A percentile compares a stretch with the other conserved stretches of the same genome.
Evolutionary conservation across 352 stramenopile genomes (phyloP).

Genomic region (Phytophthora ramorum): DNA sequence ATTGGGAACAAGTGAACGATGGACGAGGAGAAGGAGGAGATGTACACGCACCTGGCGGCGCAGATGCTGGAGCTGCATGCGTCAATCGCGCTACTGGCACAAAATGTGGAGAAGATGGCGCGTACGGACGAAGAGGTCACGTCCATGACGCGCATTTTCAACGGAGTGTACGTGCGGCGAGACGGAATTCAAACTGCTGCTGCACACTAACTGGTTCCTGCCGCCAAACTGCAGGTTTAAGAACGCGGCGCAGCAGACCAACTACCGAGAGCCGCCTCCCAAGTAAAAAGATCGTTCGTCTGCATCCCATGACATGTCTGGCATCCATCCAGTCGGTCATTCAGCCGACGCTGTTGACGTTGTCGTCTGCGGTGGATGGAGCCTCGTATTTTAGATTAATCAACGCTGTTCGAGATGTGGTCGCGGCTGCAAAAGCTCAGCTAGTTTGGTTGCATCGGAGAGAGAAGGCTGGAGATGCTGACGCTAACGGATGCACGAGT

Average conservation of each 20-base stretch:
- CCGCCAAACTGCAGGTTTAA: constrained; percentile 44
- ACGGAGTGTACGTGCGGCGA: constrained; percentile 60
- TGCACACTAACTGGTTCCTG: constrained; percentile 13
- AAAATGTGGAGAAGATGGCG: constrained; percentile 83
- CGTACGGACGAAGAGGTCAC: constrained; percentile 71
- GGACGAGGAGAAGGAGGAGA: constrained; percentile 75
- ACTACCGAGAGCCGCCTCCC: constrained; percentile 32
- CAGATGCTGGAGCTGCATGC: constrained; percentile 83
- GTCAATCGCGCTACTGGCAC: constrained; percentile 68
- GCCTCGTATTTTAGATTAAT: constrained; percentile 21
- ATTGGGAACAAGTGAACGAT: constrained; percentile 31
- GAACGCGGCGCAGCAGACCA: constrained; percentile 49
- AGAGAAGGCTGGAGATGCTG: background rate
- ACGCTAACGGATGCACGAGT: constrained; percentile 61
- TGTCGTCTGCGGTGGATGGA: background rate
- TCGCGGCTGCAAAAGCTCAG: background rate
- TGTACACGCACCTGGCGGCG: constrained; percentile 70
- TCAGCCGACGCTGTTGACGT: too few species aligned
- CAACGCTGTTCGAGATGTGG: constrained; percentile 9
- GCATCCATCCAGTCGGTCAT: background rate
- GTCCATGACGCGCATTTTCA: constrained; percentile 79
- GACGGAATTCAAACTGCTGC: background rate
- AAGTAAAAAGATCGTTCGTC: constrained; percentile 1
- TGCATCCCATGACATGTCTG: background rate
- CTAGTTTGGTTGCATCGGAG: background rate